Evolutionary conservation across 345 rosid species (phyloP), one percentile per base, ranked within the genome.

Genomic region (Rhizophora apiculata): DNA sequence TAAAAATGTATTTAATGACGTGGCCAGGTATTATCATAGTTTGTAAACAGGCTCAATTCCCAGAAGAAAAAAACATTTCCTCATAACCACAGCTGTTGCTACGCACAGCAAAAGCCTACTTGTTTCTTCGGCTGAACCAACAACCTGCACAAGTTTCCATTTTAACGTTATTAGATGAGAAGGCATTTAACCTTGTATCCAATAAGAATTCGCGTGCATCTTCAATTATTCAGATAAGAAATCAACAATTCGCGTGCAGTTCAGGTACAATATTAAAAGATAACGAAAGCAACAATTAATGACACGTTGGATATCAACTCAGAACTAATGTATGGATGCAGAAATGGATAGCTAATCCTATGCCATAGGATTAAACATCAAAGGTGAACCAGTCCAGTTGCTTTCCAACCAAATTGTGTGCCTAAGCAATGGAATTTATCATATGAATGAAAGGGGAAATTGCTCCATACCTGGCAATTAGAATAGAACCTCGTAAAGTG

Each of bases 1-100:
- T 0, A 18, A 13, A 2, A 0, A 10, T 18, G 19, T 43, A 43
- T 43, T 13, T 43, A 13, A 13, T 3, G 46, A 18, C 49, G 15
- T n/a, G 62, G 67, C 37, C 21, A 56, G 59, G 10, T 22, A 19
- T 57, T 66, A 57, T 85, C 78, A 92, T 73, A 92, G 86, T 87
- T 87, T 92, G 89, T 88, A 87, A 70, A 95, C 95, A 3, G 98
- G 96, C 26, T 73, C 81, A 60, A 95, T 86, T 67, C 98, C 97
- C 26, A 92, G 91, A 49, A 95, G 96, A 68, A 81, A 75, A 76
- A 95, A 92, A 83, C 97, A 92, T 83, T 90, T 86, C 68, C 96
- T 66, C 97, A 95, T 95, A 5, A 92, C 99, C 36, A 79, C 78
- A 0, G 98, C 99, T 0, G 98, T 86, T 68, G 98, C 98, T 85